Evolutionary conservation across 169 alveolate species (phyloP), one percentile per base, ranked within the genome.

Genomic region (Cryptosporidium bovis): DNA sequence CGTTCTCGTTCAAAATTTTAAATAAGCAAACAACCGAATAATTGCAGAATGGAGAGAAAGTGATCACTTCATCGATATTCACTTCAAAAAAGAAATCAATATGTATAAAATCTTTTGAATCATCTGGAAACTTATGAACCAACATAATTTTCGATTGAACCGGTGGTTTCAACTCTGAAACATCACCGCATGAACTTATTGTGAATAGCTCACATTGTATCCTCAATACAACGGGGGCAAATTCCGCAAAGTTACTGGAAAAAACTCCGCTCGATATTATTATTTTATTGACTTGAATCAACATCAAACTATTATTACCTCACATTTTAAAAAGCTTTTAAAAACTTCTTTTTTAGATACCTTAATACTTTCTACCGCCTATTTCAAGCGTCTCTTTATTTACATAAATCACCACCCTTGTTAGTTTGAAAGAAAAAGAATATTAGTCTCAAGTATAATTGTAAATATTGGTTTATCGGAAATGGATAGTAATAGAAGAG

Each of bases 171-270:
- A 12, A 24, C 29, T 56, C 64, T 20, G 71, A 44, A 48, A 62
- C 51, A 29, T 16, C 55, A 24, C 66, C 87, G 31, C 24, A 44
- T 12, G 69, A 77, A 56, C 56, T 48, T 40, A 77, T 29, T 20
- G 64, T 2, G 16, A 58, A 60, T n/a, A 56, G 60, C 33, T 77
- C 87, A 62, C 87, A 77, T 10, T 77, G 69, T 24, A 77, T 18
- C 46, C 71, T 77, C 29, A 77, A 34, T 24, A 71, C 71, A 60
- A 60, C n/a, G 7, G 87, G 71, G 53, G 40, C 33, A 36, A 51
- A 18, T 8, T 40, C 48, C 4, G 48, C 48, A 40, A 40, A 40
- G 48, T 40, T 40, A 40, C 48, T 40, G 4, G 48, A 0, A 6
- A 40, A 40, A 40, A 40, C 10, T 40, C 10, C 48, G 10, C 1